Percentiles rank a stretch among this genome's conserved stretches.
Evolutionary conservation across 225 moss, liverwort and hornwort genomes (phyloP).

Genomic region (Straminergon stramineum): DNA sequence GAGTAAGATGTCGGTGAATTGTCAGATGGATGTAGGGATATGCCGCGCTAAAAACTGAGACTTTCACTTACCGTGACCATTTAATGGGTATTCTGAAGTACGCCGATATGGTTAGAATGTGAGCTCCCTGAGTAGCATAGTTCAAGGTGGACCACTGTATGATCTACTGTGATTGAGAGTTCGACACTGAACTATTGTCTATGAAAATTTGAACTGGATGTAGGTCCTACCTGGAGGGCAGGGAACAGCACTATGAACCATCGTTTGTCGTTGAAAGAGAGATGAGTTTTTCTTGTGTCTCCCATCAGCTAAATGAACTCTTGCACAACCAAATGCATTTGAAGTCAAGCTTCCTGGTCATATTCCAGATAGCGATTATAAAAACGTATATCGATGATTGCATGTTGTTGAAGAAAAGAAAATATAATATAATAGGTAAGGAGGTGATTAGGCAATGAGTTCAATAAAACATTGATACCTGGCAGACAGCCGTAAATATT

Average conservation of each 20-base stretch:
- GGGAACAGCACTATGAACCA: constrained; percentile 36
- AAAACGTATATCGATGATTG: background rate
- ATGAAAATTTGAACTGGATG: background rate
- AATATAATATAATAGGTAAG: background rate
- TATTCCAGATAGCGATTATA: background rate
- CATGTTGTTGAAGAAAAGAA: background rate
- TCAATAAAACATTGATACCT: background rate
- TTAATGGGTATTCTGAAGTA: background rate
- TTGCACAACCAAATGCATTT: background rate
- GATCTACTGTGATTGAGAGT: background rate
- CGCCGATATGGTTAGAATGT: background rate
- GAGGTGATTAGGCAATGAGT: background rate
- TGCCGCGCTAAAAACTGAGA: background rate
- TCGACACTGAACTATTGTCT: background rate
- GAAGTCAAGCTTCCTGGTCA: background rate
- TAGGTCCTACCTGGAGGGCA: constrained; percentile 27
- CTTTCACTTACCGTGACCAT: background rate
- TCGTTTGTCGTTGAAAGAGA: constrained; percentile 17
- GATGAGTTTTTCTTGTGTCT: background rate
- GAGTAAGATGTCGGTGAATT: background rate
- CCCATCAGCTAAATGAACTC: constrained; percentile 11
- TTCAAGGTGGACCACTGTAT: background rate
- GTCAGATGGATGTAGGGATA: too few relatives aligned
- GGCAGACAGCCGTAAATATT: background rate
- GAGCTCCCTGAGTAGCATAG: background rate